These are phyloP conservation scores for Plasmodium adleri DNA, from an alignment of 169 alveolate genomes.

Conservation along the genomic window DNA sequence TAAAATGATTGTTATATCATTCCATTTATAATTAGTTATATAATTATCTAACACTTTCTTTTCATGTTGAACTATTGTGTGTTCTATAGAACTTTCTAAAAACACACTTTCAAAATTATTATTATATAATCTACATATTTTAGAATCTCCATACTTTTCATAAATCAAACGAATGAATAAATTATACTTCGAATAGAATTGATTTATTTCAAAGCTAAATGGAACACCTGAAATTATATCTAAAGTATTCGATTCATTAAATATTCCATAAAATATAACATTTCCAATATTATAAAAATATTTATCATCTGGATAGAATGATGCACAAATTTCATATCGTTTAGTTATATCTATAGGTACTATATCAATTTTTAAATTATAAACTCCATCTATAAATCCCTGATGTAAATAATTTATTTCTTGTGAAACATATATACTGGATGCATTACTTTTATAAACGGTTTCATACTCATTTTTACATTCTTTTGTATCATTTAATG, in stretches of 20 bases:
- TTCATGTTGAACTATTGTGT: slow-evolving; percentile 21
- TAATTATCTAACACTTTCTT: slow-evolving; percentile 19
- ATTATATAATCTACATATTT: slow-evolving; percentile 19
- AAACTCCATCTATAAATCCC: slow-evolving; percentile 45
- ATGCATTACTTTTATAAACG: slow-evolving; percentile 23
- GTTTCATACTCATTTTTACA: slow-evolving; percentile 48
- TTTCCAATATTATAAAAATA: slow-evolving; percentile 49
- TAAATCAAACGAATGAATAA: slow-evolving; percentile 30
- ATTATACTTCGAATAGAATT: slow-evolving; percentile 43
- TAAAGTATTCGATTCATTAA: slow-evolving; percentile 14
- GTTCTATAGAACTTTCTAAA: slow-evolving; percentile 2
- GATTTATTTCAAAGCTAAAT: slow-evolving; percentile 57
- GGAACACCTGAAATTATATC: slow-evolving; percentile 65
- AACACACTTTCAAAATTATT: slow-evolving; percentile 16
- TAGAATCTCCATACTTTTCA: slow-evolving; percentile 15
- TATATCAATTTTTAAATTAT: slow-evolving; percentile 30
- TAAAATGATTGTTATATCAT: slow-evolving; percentile 26
- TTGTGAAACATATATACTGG: slow-evolving; percentile 24
- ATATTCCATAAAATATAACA: slow-evolving; percentile 41
- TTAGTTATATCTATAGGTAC: slow-evolving; percentile 32
- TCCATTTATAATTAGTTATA: slow-evolving; percentile 31
- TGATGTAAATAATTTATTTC: slow-evolving; percentile 32
- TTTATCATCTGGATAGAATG: slow-evolving; percentile 20
- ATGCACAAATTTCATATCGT: slow-evolving; percentile 64
- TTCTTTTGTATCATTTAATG: slow-evolving; percentile 68